Base-by-base conservation (phyloP, 2,329 filamentous ascomycete species). In the Geosmithia flava region DNA sequence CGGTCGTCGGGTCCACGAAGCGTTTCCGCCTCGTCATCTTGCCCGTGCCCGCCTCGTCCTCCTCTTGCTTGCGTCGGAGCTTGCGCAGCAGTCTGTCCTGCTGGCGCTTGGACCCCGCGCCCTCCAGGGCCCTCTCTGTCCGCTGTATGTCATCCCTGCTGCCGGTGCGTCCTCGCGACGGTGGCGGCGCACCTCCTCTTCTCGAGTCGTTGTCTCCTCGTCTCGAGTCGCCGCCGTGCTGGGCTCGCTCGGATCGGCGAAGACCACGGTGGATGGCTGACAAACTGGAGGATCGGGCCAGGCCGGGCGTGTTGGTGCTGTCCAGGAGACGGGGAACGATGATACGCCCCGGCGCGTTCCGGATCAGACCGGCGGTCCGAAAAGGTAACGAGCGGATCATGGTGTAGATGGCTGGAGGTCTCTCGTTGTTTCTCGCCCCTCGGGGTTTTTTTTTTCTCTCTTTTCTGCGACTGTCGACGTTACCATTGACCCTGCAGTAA, bases 251-350 rank as follows among this genome's bases (percentile, higher is more conserved):
- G 54, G 76, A 62, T 61, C 67, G 57, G 43, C 80, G 77, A 48
- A 87, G 69, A 15, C 84, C 84, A 44, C 75, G 71, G 53, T 80
- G 76, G 57, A 89, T 88, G 42, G 83, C 83, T 10, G 83, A 84
- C 51, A 87, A 71, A 42, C 59, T 64, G 27, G 62, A 57, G 20
- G 55, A 30, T 42, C 63, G 63, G 41, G 54, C 52, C 33, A 23
- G 47, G 27, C 11, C 23, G 19, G 33, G 44, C 16, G 7, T 5
- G 20, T 20, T 6, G 8, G 13, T 37, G 33, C 33, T 37, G 33
- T 11, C 33, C 33, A 16, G 42, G 11, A 33, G 23, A 48, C 7
- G 29, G 42, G 37, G 41, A 23, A 19, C 40, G 11, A 37, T 11
- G 33, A 37, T 13, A 11, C 33, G 11, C 15, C 11, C 11, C 15